A percentile compares a stretch with the other conserved stretches of the same genome.
phyloP scores from a whole-genome alignment of 768 basidiomycete genomes.

The Lenzites betulinus region DNA sequence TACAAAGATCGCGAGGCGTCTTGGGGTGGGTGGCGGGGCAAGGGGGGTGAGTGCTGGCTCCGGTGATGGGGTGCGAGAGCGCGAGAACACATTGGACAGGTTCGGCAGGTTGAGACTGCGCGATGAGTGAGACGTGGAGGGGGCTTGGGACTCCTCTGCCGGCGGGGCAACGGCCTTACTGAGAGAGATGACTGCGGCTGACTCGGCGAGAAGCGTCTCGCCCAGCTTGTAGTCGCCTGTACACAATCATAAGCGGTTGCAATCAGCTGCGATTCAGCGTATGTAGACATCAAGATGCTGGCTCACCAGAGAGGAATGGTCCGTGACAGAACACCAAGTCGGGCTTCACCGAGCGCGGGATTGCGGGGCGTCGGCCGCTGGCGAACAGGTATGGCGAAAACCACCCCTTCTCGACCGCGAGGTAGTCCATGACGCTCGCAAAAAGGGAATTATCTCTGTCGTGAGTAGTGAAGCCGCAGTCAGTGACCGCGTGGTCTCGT shows the following conservation, averaged over 20 bases:
- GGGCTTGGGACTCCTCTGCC: slow-evolving; percentile 5
- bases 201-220: slow-evolving; percentile 57
- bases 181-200: slow-evolving; percentile 54
- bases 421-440: slow-evolving; percentile 60
- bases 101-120: slow-evolving; percentile 38
- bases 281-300: not conserved
- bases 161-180: slow-evolving; percentile 24
- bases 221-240: slow-evolving; percentile 64
- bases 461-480: not conserved
- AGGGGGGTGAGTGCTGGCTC: slow-evolving; percentile 46
- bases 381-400: slow-evolving; percentile 69
- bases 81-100: slow-evolving; percentile 46
- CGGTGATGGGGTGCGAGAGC: slow-evolving; percentile 55
- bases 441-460: slow-evolving; percentile 58
- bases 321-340: slow-evolving; percentile 68
- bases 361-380: slow-evolving; percentile 58
- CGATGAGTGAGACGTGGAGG: slow-evolving; percentile 24
- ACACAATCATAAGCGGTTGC: not conserved
- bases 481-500: not conserved
- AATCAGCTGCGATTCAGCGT: no score
- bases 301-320: slow-evolving; percentile 57
- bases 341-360: slow-evolving; percentile 62
- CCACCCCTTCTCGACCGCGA: slow-evolving; percentile 67
- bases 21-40: slow-evolving; percentile 45
- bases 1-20: slow-evolving; percentile 57